Evolutionary conservation across 1,284 basidiomycete genomes (phyloP).

Genomic region (Cryptococcus jaspeensis): DNA sequence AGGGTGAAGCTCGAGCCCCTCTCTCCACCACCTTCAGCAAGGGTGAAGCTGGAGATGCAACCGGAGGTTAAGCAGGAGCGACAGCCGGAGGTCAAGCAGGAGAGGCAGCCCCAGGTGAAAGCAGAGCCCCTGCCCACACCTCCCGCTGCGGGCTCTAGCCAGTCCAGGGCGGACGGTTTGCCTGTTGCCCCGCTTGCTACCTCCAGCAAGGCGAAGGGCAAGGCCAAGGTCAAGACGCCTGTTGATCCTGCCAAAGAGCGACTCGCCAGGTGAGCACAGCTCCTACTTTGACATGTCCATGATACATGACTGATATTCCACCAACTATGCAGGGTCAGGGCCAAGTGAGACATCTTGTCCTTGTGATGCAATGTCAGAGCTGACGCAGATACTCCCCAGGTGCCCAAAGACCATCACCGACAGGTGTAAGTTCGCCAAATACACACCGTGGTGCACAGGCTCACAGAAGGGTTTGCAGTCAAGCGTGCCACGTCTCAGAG

Average conservation of each 20-base stretch:
- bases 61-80: too few relatives aligned
- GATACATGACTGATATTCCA: neutral
- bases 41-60: too few relatives aligned
- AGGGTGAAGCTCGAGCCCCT: too few relatives aligned
- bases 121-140: too few relatives aligned
- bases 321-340: slow-evolving; percentile 1
- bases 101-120: too few relatives aligned
- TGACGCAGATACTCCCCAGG: neutral
- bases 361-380: neutral
- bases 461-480: slow-evolving; percentile 16
- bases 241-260: slow-evolving; percentile 10
- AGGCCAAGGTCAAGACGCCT: neutral
- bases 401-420: slow-evolving; percentile 13
- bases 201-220: slow-evolving; percentile 11
- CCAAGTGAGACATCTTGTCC: slow-evolving; percentile 2
- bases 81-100: too few relatives aligned
- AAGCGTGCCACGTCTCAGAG: slow-evolving; percentile 37
- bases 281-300: too few relatives aligned
- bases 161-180: too few relatives aligned
- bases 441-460: neutral
- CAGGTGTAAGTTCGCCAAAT: slow-evolving; percentile 7
- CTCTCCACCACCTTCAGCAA: too few relatives aligned
- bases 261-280: slow-evolving; percentile 9
- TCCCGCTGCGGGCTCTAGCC: too few relatives aligned
- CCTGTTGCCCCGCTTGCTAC: neutral